A percentile compares a stretch with the other conserved stretches of the same genome.
phyloP scores from a whole-genome alignment of 164 flowering plant species.

The Dillenia turbinata region DNA sequence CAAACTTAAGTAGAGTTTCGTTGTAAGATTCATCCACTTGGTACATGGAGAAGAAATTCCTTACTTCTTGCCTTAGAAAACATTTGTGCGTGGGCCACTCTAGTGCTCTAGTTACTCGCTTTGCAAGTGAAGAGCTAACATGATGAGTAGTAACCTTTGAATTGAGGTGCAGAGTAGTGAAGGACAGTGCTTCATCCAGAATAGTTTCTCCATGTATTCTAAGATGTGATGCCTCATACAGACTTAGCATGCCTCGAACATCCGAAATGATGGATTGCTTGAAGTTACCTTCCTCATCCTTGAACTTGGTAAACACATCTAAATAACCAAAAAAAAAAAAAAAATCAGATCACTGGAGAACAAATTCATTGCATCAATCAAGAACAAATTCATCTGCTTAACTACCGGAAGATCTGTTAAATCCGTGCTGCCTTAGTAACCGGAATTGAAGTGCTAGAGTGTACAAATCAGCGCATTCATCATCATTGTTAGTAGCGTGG shows the following conservation, averaged over 20 bases:
- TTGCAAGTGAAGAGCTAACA: conserved; percentile 13
- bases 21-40: conserved; percentile 17
- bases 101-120: conserved; percentile 29
- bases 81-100: conserved; percentile 27
- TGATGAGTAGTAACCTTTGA: neutral
- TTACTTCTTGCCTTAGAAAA: conserved; percentile 30
- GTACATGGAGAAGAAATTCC: conserved; percentile 30
- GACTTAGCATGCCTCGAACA: conserved; percentile 33
- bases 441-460: too few species aligned
- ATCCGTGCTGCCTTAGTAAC: too few species aligned
- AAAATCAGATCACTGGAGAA: too few species aligned
- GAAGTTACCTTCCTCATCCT: conserved; percentile 32
- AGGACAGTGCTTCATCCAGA: conserved; percentile 40
- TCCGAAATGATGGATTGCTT: conserved; percentile 20
- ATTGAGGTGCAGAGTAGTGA: conserved; percentile 28
- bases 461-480: too few species aligned
- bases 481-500: too few species aligned
- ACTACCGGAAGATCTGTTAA: too few species aligned
- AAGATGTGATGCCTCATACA: conserved; percentile 48
- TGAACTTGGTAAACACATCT: conserved; percentile 44
- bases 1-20: conserved; percentile 28
- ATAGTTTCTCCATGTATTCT: conserved; percentile 42
- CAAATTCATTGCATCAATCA: too few species aligned
- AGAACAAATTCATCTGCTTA: too few species aligned
- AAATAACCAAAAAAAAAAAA: too few species aligned